Evolutionary conservation across 768 basidiomycete genomes (phyloP).

Genomic region (Grammothele lineata): DNA sequence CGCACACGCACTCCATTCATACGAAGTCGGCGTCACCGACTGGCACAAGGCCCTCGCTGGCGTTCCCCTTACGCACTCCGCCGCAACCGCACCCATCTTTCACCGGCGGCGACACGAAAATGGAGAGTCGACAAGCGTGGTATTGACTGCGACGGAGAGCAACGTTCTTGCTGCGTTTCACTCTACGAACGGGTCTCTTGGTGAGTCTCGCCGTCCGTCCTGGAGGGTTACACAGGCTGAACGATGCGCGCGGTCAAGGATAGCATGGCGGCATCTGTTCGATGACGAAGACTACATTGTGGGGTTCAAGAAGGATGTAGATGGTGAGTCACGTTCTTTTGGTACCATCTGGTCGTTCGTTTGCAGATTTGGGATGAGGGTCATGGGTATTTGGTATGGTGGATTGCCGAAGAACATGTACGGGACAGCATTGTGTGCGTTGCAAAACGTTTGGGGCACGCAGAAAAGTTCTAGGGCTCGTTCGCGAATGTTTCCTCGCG

Average conservation of each 20-base stretch:
- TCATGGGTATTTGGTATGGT: too few relatives aligned
- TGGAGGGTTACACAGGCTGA: background rate
- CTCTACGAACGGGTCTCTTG: constrained; percentile 62
- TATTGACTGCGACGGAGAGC: constrained; percentile 62
- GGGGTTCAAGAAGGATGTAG: constrained; percentile 52
- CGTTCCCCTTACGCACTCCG: constrained; percentile 53
- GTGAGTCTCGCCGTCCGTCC: constrained; percentile 37
- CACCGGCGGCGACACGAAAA: constrained; percentile 32
- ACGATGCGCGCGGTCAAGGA: constrained; percentile 7
- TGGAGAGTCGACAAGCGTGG: constrained; percentile 36
- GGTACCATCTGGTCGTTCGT: background rate
- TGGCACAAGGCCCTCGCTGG: constrained; percentile 84
- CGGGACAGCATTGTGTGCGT: too few relatives aligned
- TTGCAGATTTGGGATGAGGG: too few relatives aligned
- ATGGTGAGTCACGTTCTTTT: constrained; percentile 42
- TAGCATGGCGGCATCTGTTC: constrained; percentile 81
- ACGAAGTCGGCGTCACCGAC: constrained; percentile 79
- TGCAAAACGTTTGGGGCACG: too few relatives aligned
- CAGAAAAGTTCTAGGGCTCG: too few relatives aligned
- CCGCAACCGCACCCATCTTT: constrained; percentile 56
- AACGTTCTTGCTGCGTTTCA: constrained; percentile 79
- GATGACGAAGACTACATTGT: constrained; percentile 66
- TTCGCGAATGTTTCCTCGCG: too few relatives aligned
- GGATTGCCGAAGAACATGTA: too few relatives aligned
- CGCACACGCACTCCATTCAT: constrained; percentile 41